Percentiles rank a stretch among this genome's conserved stretches.
phyloP scores from a whole-genome alignment of 305 asterid species.

The Solanum hybrid region DNA sequence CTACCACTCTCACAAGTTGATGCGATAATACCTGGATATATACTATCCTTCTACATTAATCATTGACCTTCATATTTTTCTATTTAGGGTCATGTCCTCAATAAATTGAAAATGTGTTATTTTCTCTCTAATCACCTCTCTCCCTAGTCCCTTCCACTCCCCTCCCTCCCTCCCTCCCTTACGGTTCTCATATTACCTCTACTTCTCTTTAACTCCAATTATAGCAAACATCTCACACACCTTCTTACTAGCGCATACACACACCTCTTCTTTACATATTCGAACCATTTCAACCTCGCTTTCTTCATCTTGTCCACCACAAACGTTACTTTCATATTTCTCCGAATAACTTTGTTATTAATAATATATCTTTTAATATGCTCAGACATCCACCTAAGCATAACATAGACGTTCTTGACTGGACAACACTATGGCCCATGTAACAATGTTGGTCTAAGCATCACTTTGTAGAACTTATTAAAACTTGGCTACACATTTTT shows the following conservation, averaged over 20 bases:
- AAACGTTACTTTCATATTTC: fast-evolving
- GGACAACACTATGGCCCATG: neutral
- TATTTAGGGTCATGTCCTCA: neutral
- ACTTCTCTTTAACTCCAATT: neutral
- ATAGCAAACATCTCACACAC: neutral
- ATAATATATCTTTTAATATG: neutral
- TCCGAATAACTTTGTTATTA: neutral
- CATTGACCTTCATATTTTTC: neutral
- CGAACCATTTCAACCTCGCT: neutral
- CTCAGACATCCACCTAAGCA: neutral
- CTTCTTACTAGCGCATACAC: neutral
- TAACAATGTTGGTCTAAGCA: neutral
- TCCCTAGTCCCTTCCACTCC: neutral
- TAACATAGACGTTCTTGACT: neutral
- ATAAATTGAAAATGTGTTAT: neutral
- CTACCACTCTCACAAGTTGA: neutral
- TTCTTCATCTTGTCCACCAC: neutral
- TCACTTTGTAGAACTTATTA: neutral
- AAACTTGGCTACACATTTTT: neutral
- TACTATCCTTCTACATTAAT: neutral
- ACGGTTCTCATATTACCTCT: neutral
- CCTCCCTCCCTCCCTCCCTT: too few species aligned
- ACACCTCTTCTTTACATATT: neutral
- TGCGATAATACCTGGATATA: neutral
- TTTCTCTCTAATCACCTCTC: neutral